Base-by-base conservation (phyloP, 257 asterid genomes). In the Fraxinus pennsylvanica region DNA sequence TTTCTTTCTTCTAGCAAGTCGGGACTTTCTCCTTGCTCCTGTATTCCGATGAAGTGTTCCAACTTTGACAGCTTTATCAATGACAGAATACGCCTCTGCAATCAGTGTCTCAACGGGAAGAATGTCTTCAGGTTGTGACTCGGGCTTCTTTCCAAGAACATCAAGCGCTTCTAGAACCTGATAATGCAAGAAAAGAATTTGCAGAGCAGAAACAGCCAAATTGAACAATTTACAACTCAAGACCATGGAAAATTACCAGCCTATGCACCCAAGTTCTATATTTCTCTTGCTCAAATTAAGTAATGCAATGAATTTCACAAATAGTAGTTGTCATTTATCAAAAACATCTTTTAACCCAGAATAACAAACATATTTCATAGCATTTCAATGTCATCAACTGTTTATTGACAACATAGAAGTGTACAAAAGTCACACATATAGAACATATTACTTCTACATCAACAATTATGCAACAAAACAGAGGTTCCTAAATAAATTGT, bases 1-100 rank as follows among this genome's bases (percentile, higher is more conserved):
- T 82, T 89, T 91, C 88, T 93, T 95, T 57, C 97, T 89, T 82
- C 99, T 84, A 19, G 99, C 99, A 32, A 95, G 97, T 9, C 99
- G 87, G 52, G 99, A 95, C 80, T 95, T 93, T 82, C 99, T 95
- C 89, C 97, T 84, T 0, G 97, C 99, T 22, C 99, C 99, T 0
- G 98, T 95, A 70, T 95, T 95, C 43, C 93, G 89, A 85, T 95
- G 99, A 72, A 95, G 91, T 0, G 96, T 73, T 76, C 99, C 96
- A 1, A 38, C 89, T 75, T 85, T 93, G 57, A 95, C 91, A 5
- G 99, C 98, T 86, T 88, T 95, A 75, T 95, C 99, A 4, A 95
- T 95, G 9, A 80, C 87, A 0, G 99, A 95, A 86, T 93, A 95
- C 15, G 99, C 99, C 79, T 95, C 97, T 0, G 91, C 99, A 27